Conservation (phyloP, 192 early-diverging fungal genomes). For the Umbelopsis ramanniana region DNA sequence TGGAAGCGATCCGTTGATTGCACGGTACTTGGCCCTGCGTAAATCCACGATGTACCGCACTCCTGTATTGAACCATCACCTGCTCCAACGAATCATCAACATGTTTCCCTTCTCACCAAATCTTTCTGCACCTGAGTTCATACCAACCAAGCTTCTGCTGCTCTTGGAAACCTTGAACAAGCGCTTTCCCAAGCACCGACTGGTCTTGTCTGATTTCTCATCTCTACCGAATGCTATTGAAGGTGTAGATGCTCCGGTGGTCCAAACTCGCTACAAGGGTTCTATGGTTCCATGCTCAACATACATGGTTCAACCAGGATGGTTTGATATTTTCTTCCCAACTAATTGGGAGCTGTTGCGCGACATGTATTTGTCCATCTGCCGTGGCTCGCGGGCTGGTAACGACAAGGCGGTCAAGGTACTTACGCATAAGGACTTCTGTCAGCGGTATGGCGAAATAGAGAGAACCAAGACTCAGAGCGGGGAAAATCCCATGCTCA, state of each 20-base stretch:
- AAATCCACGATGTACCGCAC: slow-evolving; percentile 63
- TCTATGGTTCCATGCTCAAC: slow-evolving; percentile 95
- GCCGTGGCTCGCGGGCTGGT: slow-evolving; percentile 48
- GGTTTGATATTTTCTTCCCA: slow-evolving; percentile 99
- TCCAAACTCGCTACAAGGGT: slow-evolving; percentile 89
- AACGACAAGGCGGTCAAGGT: slow-evolving; percentile 57
- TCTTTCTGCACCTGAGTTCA: slow-evolving; percentile 83
- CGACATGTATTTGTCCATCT: slow-evolving; percentile 75
- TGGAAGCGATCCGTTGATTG: slow-evolving; percentile 74
- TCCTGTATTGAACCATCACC: slow-evolving; percentile 57
- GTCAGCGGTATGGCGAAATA: slow-evolving; percentile 76
- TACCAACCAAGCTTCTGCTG: slow-evolving; percentile 83
- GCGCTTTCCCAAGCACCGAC: slow-evolving; percentile 85
- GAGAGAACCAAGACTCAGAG: slow-evolving; percentile 74
- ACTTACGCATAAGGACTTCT: slow-evolving; percentile 80
- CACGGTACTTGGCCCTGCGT: slow-evolving; percentile 68
- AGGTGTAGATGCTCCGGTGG: slow-evolving; percentile 88
- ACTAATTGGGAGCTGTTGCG: slow-evolving; percentile 90
- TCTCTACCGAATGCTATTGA: slow-evolving; percentile 80
- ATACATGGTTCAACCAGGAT: slow-evolving; percentile 96
- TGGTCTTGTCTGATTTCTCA: slow-evolving; percentile 91
- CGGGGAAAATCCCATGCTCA: slow-evolving; percentile 95
- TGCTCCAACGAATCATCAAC: slow-evolving; percentile 44
- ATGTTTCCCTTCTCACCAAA: slow-evolving; percentile 85
- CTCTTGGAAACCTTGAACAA: slow-evolving; percentile 76